phyloP scores from a whole-genome alignment of 2,329 filamentous ascomycete species.

The Fusarium armeniacum region DNA sequence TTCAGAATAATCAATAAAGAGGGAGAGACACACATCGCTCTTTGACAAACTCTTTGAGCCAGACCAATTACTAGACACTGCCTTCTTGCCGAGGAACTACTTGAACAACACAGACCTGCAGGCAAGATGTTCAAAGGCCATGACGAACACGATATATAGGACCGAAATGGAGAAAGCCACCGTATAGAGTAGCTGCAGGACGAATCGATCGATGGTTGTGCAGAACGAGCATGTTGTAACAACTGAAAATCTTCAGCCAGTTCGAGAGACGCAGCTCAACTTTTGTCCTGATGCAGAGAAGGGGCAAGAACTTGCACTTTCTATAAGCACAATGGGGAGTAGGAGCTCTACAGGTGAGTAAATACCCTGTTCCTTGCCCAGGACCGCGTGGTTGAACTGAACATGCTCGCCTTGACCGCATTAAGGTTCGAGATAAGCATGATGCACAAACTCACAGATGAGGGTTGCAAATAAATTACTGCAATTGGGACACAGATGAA shows the following conservation, averaged over 20 bases:
- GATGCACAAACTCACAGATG: neutral
- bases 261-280: neutral
- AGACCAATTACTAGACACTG: neutral
- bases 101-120: neutral
- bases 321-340: neutral
- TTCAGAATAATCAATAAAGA: neutral
- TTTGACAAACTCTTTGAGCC: neutral
- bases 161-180: neutral
- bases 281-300: neutral
- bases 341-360: neutral
- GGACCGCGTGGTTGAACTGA: neutral
- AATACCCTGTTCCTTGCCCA: neutral
- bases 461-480: no score
- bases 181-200: neutral
- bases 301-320: no score
- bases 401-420: neutral
- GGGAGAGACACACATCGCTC: neutral
- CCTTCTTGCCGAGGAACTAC: neutral
- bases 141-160: constrained; percentile 1
- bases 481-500: neutral
- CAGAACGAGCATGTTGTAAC: neutral
- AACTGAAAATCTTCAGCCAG: neutral
- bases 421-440: neutral
- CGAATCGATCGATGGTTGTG: neutral
- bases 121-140: neutral